Evolutionary conservation across 2,329 filamentous ascomycete genomes (phyloP).

Genomic region (Rhynchosporium agropyri): DNA sequence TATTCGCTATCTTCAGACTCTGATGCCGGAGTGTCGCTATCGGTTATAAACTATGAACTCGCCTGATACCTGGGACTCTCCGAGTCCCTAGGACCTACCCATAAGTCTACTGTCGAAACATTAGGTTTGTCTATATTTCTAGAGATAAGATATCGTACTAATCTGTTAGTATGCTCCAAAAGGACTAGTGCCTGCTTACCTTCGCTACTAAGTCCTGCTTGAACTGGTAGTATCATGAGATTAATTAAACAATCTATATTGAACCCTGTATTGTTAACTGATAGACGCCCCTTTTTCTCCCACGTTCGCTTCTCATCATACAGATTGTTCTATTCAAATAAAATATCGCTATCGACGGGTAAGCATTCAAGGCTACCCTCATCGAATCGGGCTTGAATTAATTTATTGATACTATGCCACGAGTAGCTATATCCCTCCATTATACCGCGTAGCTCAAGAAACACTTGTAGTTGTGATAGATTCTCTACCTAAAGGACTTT

Average conservation of each 20-base stretch:
- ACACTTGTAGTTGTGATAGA: conserved; percentile 22
- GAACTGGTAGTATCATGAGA: conserved; percentile 24
- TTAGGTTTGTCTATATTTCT: conserved; percentile 24
- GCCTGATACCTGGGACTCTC: neutral
- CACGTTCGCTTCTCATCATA: conserved; percentile 27
- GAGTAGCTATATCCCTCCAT: conserved; percentile 26
- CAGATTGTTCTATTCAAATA: conserved; percentile 31
- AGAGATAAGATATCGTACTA: conserved; percentile 24
- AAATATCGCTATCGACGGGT: conserved; percentile 22
- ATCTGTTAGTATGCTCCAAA: conserved; percentile 21
- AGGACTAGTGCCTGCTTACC: conserved; percentile 16
- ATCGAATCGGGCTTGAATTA: conserved; percentile 24
- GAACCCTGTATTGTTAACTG: conserved; percentile 18
- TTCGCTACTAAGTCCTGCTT: conserved; percentile 4
- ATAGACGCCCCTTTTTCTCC: conserved; percentile 25
- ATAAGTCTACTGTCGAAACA: conserved; percentile 23
- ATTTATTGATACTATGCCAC: conserved; percentile 27
- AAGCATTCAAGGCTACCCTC: conserved; percentile 26
- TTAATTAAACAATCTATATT: conserved; percentile 30
- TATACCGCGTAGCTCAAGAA: conserved; percentile 23
- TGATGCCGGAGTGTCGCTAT: neutral
- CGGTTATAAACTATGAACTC: neutral
- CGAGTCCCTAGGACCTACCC: conserved; percentile 14
- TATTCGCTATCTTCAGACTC: conserved; percentile 2
- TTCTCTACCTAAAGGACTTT: conserved; percentile 23